Evolutionary conservation across 2,329 filamentous ascomycete genomes (phyloP).

Genomic region (Penicillium aurantiogriseum): DNA sequence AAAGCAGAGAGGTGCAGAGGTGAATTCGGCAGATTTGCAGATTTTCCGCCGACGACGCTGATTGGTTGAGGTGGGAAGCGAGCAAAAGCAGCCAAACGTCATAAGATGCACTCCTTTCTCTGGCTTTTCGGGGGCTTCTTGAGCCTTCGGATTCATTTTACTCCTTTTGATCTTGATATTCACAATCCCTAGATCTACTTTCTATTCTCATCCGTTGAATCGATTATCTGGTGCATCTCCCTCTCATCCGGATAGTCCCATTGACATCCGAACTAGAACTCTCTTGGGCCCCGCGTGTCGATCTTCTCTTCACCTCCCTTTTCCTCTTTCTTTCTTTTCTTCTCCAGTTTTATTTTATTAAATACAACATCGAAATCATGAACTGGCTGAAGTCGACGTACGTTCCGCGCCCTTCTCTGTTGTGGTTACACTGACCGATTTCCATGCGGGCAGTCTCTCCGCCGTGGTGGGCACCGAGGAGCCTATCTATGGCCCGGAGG

Average conservation of each 20-base stretch:
- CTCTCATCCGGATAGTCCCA: slow-evolving; percentile 13
- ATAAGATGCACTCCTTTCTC: slow-evolving; percentile 10
- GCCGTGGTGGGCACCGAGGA: slow-evolving; percentile 93
- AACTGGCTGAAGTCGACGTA: slow-evolving; percentile 94
- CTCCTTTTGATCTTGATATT: not conserved
- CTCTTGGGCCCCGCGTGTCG: slow-evolving; percentile 33
- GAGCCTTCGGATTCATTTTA: not conserved
- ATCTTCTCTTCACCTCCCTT: slow-evolving; percentile 30
- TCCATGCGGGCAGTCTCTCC: slow-evolving; percentile 55
- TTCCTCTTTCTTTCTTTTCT: slow-evolving; percentile 17
- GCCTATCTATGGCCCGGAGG: slow-evolving; percentile 87
- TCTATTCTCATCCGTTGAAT: not conserved
- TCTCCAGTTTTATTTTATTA: slow-evolving; percentile 6
- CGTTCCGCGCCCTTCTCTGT: slow-evolving; percentile 38
- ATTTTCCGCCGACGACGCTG: slow-evolving; percentile 21
- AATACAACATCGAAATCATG: slow-evolving; percentile 59
- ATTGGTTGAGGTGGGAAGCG: slow-evolving; percentile 25
- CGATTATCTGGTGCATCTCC: slow-evolving; percentile 2
- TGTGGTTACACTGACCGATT: slow-evolving; percentile 42
- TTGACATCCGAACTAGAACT: slow-evolving; percentile 27
- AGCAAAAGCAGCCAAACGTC: slow-evolving; percentile 25
- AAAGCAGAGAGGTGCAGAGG: not conserved
- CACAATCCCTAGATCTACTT: not conserved
- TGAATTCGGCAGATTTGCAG: slow-evolving; percentile 16
- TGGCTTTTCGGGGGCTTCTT: not conserved